phyloP scores from a whole-genome alignment of 192 early-diverging fungal genomes.

The Coemansia sp. region DNA sequence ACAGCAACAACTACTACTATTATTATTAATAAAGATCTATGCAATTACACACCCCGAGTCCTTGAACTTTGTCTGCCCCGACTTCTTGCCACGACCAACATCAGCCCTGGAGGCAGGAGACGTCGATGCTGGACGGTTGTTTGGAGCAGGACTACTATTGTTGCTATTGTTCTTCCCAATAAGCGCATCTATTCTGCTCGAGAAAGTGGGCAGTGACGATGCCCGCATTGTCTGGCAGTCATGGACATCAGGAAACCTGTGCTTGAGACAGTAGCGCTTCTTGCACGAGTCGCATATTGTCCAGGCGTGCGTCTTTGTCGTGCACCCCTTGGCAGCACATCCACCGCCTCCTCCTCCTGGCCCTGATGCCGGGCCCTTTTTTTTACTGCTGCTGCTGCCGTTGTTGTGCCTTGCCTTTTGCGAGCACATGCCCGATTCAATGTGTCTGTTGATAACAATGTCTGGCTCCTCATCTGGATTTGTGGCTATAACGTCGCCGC shows the following conservation, averaged over 20 bases:
- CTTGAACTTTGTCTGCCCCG: conserved; percentile 11
- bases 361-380: conserved; percentile 46
- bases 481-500: conserved; percentile 69
- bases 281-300: conserved; percentile 68
- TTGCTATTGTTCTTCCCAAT: neutral
- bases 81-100: neutral
- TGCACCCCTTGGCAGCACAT: conserved; percentile 67
- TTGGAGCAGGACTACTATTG: neutral
- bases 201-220: conserved; percentile 21
- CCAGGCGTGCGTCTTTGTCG: conserved; percentile 64
- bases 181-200: neutral
- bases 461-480: conserved; percentile 76
- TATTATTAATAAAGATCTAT: conserved; percentile 4
- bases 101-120: conserved; percentile 1
- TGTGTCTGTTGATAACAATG: conserved; percentile 36
- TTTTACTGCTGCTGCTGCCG: conserved; percentile 35
- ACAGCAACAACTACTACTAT: too few relatives aligned
- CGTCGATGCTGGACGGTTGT: neutral
- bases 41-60: conserved; percentile 35
- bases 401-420: conserved; percentile 35
- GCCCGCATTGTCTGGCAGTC: conserved; percentile 51
- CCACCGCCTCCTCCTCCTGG: conserved; percentile 42
- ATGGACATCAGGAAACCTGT: conserved; percentile 75
- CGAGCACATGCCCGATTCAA: conserved; percentile 15
- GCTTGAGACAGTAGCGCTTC: conserved; percentile 73